Conservation (phyloP, 2,329 filamentous ascomycete species). For the Hymenoscyphus fructigenus region DNA sequence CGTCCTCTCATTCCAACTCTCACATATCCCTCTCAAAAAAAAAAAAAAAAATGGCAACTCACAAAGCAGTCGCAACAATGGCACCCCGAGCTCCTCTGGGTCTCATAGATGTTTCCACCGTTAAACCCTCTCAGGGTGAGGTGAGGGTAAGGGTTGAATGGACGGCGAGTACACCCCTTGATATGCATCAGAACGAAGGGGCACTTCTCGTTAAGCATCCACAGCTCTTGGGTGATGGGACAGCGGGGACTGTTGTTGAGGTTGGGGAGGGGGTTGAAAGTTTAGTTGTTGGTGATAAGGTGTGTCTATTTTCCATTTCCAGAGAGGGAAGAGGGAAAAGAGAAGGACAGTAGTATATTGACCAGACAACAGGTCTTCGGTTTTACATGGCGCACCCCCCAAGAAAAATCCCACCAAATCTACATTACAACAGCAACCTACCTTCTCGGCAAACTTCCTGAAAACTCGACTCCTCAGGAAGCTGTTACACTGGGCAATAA, state of each 20-base stretch:
- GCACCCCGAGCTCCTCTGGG: constrained; percentile 39
- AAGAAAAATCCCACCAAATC: constrained; percentile 55
- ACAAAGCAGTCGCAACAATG: constrained; percentile 43
- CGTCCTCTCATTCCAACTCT: no score
- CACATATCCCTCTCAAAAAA: no score
- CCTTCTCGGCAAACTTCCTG: constrained; percentile 47
- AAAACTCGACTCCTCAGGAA: constrained; percentile 42
- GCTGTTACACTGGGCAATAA: constrained; percentile 56
- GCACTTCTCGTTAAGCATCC: constrained; percentile 54
- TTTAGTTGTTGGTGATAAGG: constrained; percentile 53
- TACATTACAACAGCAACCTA: constrained; percentile 53
- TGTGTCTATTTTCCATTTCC: constrained; percentile 39
- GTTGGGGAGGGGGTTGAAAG: constrained; percentile 45
- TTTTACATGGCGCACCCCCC: no score
- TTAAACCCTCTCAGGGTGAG: constrained; percentile 40
- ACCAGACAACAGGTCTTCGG: no score
- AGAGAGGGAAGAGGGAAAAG: no score
- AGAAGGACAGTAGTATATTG: no score
- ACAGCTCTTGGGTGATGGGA: constrained; percentile 50
- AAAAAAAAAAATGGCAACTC: constrained; percentile 35
- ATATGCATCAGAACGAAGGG: constrained; percentile 61
- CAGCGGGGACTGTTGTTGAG: constrained; percentile 53
- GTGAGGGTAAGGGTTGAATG: constrained; percentile 55
- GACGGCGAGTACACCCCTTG: constrained; percentile 60
- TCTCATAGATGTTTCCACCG: constrained; percentile 37